Base-by-base conservation (phyloP, 805 yeast genomes). In the Yamadazyma kitorensis region DNA sequence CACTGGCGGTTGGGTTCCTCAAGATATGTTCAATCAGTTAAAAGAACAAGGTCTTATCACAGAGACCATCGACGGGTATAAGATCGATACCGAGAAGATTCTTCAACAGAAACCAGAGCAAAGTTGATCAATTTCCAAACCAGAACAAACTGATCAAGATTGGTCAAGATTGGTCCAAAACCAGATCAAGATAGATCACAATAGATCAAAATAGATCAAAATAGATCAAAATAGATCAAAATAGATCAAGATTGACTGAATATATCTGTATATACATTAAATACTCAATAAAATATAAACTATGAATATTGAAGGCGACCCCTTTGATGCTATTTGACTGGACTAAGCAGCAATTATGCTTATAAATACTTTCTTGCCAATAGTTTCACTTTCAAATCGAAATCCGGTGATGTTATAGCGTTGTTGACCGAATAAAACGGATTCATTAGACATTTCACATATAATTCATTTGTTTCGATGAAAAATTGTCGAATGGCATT, bases 1-100 rank as follows among this genome's bases (percentile, higher is more conserved):
- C 29, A 84, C 96, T 16, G 83, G 85, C 35, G 96, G 96, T 4
- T 91, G 97, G 96, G 75, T 93, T 37, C 96, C 98, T 12, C 96
- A 87, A 54, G 95, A 87, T 54, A 78, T 87, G 83, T 89, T 91
- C 52, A 82, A 78, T 21, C 74, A 75, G 31, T 68, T 86, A 49
- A 59, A 78, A 25, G 76, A 78, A 14, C 80, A 80, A 41, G 93
- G 91, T 1, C 68, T 82, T 37, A 67, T 91, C 37, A 78, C 51
- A 13, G 57, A 75, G 34, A 72, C 78, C 42, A 72, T 71, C 13
- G 76, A 72, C 14, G 76, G 77, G 12, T 60, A 49, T 45, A 51
- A 48, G 34, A 43, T 68, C 28, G 69, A 63, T 25, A 52, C 62
- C 31, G 61, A 55, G 11, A 55, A 54, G 33, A 47, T 46, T 11